Conservation (phyloP, 805 yeast species). For the Teunomyces cretensis region DNA sequence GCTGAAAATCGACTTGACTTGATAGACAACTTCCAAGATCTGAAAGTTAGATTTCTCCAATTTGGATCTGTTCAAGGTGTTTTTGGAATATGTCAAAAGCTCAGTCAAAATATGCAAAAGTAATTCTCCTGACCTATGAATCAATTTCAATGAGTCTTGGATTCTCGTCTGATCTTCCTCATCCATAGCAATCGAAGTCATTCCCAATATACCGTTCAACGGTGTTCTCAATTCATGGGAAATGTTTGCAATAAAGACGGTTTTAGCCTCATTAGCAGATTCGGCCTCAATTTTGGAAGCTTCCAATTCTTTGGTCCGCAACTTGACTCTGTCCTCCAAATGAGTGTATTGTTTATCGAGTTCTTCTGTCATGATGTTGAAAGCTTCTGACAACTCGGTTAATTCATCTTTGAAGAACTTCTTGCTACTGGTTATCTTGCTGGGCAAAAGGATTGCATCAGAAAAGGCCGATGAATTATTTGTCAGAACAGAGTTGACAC, state of each 20-base stretch:
- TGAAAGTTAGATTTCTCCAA: conserved; percentile 81
- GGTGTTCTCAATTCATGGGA: conserved; percentile 96
- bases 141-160: conserved; percentile 73
- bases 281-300: conserved; percentile 88
- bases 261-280: conserved; percentile 94
- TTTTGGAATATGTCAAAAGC: conserved; percentile 86
- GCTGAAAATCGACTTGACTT: conserved; percentile 80
- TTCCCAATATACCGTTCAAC: conserved; percentile 90
- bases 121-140: conserved; percentile 89
- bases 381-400: conserved; percentile 83
- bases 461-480: conserved; percentile 41
- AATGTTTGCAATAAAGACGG: conserved; percentile 87
- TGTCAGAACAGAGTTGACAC: conserved; percentile 29
- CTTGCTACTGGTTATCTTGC: conserved; percentile 33
- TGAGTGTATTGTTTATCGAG: conserved; percentile 79
- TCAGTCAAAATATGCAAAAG: conserved; percentile 88
- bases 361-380: conserved; percentile 88
- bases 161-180: conserved; percentile 70
- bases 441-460: conserved; percentile 41
- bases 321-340: conserved; percentile 83
- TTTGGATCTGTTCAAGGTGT: conserved; percentile 79
- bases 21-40: conserved; percentile 77
- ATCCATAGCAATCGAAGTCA: conserved; percentile 92
- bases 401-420: conserved; percentile 76
- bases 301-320: conserved; percentile 85